Evolutionary conservation across 306 rosid genomes (phyloP), one percentile per base, ranked within the genome.

Genomic region (Cucurbita ficifolia): DNA sequence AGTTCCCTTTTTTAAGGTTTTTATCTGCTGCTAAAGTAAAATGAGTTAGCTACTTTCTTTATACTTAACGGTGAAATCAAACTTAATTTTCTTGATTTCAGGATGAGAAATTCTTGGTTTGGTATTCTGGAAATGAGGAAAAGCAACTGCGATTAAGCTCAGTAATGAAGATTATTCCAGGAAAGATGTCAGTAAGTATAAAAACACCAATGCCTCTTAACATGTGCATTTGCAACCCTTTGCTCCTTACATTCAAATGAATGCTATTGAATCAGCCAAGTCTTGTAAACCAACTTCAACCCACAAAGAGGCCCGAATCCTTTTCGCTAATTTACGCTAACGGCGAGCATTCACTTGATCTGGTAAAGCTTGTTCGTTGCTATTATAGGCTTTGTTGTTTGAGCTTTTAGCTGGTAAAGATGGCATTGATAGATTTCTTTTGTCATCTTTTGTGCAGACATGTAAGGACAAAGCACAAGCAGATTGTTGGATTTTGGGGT

Each of bases 401-500:
- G 8, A 38, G 53, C 50, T 33, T 6, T 63, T 33, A 5, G 19
- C 78, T 60, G 29, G 36, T 78, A 54, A 70, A 35, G 69, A 70
- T 57, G 10, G 33, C 16, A 48, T 63, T 52, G 16, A 49, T 80
- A 45, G 73, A 10, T 71, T 79, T 74, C 76, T 19, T 76, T 53
- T 22, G 21, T 73, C 59, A 18, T 63, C 35, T 74, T 39, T 72
- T 65, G 63, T 77, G 50, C 75, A 92, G 97, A 87, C 84, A 67
- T 89, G 96, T 88, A 87, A 92, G 79, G 97, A 92, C 82, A 86
- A 85, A 81, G 80, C 75, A 49, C 97, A 92, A 79, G 91, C 90
- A 70, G 83, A 92, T 82, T 72, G 82, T 78, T 92, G 97, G 97
- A 83, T 82, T 82, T 78, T 86, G 35, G 97, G 97, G 52, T 83